Evolutionary conservation across 768 basidiomycete species (phyloP).

Genomic region (Russula sp.): DNA sequence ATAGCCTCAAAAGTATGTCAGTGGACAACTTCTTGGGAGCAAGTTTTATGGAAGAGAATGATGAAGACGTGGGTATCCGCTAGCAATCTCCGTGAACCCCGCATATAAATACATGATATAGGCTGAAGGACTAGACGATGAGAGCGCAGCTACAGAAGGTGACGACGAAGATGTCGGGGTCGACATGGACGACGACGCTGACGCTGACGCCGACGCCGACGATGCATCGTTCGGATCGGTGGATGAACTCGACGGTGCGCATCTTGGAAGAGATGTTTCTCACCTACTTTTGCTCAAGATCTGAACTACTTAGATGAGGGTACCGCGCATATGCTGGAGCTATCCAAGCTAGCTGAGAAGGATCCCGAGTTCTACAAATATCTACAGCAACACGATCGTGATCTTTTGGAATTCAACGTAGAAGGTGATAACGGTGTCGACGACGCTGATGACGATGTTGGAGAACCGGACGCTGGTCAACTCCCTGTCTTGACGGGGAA

Average conservation of each 20-base stretch:
- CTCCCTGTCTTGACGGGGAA: constrained; percentile 58
- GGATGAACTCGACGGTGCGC: constrained; percentile 65
- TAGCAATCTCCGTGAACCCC: background rate
- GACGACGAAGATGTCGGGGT: constrained; percentile 33
- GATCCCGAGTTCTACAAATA: constrained; percentile 99
- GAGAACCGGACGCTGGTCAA: constrained; percentile 37
- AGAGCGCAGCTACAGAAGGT: constrained; percentile 33
- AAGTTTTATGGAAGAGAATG: constrained; percentile 61
- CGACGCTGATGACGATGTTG: constrained; percentile 39
- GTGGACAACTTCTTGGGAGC: constrained; percentile 73
- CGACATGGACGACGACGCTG: constrained; percentile 43
- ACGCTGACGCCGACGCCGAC: constrained; percentile 53
- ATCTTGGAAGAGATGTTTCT: background rate
- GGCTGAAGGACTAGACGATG: constrained; percentile 30
- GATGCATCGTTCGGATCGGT: constrained; percentile 67
- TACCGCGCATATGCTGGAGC: constrained; percentile 64
- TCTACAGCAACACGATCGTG: constrained; percentile 89
- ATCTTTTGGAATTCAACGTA: constrained; percentile 71
- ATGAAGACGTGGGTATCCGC: constrained; percentile 37
- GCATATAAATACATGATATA: constrained; percentile 1
- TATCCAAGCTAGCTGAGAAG: constrained; percentile 85
- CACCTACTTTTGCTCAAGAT: background rate
- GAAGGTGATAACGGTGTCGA: constrained; percentile 36
- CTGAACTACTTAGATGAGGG: constrained; percentile 50
- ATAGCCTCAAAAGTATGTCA: constrained; percentile 47